A percentile compares a stretch with the other conserved stretches of the same genome.
phyloP scores from a whole-genome alignment of 139 green algal genomes.

The Tetratostichococcus sp. region DNA sequence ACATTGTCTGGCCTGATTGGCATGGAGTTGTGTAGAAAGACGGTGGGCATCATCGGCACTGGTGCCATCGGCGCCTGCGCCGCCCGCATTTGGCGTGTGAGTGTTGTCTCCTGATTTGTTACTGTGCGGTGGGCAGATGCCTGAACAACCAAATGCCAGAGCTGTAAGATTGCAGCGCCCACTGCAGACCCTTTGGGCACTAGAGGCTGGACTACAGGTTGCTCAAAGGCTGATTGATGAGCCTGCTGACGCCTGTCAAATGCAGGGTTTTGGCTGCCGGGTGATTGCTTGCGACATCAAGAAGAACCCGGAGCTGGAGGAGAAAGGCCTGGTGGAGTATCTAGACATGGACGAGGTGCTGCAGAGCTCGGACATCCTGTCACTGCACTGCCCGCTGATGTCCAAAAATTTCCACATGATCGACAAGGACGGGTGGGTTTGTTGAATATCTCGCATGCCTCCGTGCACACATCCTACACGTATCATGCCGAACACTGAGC shows the following conservation, averaged over 20 bases:
- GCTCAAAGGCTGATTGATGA: too few species aligned
- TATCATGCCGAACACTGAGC: too few species aligned
- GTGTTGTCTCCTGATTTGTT: not conserved
- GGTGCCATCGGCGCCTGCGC: slow-evolving; percentile 64
- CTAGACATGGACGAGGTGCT: slow-evolving; percentile 49
- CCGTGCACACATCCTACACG: too few species aligned
- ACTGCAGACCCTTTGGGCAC: too few species aligned
- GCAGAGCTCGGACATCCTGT: slow-evolving; percentile 51
- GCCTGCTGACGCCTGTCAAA: not conserved
- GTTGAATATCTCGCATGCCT: too few species aligned
- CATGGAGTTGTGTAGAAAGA: slow-evolving; percentile 61
- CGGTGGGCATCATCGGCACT: slow-evolving; percentile 74
- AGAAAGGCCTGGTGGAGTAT: slow-evolving; percentile 57
- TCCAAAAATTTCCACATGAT: slow-evolving; percentile 70
- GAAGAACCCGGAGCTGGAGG: slow-evolving; percentile 39
- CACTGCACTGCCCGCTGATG: slow-evolving; percentile 65
- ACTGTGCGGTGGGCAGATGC: too few species aligned
- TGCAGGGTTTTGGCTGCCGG: slow-evolving; percentile 53
- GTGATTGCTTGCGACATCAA: slow-evolving; percentile 60
- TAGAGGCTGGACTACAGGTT: too few species aligned
- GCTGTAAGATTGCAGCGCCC: too few species aligned
- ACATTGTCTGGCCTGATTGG: slow-evolving; percentile 72
- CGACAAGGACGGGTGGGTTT: slow-evolving; percentile 43
- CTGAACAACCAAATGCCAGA: too few species aligned
- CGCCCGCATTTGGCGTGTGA: slow-evolving; percentile 9